A percentile compares a stretch with the other conserved stretches of the same genome.
Evolutionary conservation across 768 basidiomycete species (phyloP).

Genomic region (Boletus rubescentipes): DNA sequence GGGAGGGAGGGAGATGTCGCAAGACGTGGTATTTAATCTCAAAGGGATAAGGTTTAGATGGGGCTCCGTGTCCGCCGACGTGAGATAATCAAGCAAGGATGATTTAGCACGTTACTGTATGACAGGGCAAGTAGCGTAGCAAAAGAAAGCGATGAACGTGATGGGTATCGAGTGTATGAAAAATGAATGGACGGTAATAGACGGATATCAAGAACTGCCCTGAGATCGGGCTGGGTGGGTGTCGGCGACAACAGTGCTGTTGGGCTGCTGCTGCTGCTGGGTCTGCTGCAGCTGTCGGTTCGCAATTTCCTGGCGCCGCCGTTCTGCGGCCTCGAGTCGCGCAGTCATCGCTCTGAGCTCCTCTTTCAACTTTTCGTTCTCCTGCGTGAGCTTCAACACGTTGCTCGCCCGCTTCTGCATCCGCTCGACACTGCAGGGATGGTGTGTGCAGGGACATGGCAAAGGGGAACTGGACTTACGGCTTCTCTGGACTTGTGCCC

Average conservation of each 20-base stretch:
- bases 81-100: conserved; percentile 6
- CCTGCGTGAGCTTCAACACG: conserved; percentile 71
- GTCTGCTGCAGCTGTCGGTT: conserved; percentile 35
- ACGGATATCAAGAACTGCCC: conserved; percentile 29
- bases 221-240: conserved; percentile 17
- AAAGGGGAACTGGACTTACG: conserved; percentile 45
- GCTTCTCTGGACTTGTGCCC: conserved; percentile 31
- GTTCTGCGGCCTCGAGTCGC: conserved; percentile 72
- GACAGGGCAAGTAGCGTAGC: conserved; percentile 6
- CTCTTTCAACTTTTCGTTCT: conserved; percentile 76
- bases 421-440: conserved; percentile 31
- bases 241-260: conserved; percentile 8
- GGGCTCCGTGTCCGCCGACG: conserved; percentile 1
- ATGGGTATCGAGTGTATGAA: conserved; percentile 23
- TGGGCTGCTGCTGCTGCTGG: conserved; percentile 11
- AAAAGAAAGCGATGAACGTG: conserved; percentile 18
- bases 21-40: conserved; percentile 9
- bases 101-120: conserved; percentile 1
- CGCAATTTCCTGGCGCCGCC: conserved; percentile 47
- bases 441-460: conserved; percentile 25
- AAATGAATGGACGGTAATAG: conserved; percentile 25
- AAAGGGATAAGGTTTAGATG: conserved; percentile 16
- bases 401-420: conserved; percentile 74
- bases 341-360: conserved; percentile 76
- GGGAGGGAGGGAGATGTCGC: not conserved